Evolutionary conservation across 768 basidiomycete species (phyloP).

Genomic region (Pleurotus sapidus): DNA sequence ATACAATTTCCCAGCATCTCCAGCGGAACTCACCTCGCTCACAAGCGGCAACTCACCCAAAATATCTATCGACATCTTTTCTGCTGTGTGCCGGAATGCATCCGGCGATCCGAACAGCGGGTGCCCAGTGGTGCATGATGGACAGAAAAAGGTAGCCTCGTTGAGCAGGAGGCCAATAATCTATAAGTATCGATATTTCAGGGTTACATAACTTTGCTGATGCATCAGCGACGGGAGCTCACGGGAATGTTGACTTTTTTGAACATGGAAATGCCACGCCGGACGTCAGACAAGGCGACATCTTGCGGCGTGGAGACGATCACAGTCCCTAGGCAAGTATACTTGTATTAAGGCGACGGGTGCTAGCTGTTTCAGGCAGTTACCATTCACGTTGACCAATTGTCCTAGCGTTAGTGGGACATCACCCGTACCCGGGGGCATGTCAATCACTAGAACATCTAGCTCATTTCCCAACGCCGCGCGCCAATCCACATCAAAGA

Average conservation of each 20-base stretch:
- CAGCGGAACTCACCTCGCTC: constrained; percentile 64
- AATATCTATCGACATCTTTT: constrained; percentile 54
- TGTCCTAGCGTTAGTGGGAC: constrained; percentile 92
- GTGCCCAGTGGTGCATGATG: constrained; percentile 59
- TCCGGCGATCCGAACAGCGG: constrained; percentile 27
- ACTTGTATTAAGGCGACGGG: neutral
- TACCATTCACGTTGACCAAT: constrained; percentile 80
- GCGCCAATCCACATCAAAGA: constrained; percentile 94
- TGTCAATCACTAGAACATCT: constrained; percentile 89
- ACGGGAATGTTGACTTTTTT: constrained; percentile 87
- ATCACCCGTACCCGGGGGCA: constrained; percentile 97
- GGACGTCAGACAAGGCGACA: constrained; percentile 86
- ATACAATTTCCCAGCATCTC: constrained; percentile 56
- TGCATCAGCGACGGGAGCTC: constrained; percentile 20
- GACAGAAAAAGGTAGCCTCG: constrained; percentile 81
- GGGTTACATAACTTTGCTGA: neutral
- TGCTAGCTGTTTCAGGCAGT: constrained; percentile 19
- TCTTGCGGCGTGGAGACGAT: constrained; percentile 97
- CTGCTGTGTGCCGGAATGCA: constrained; percentile 57
- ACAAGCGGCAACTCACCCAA: constrained; percentile 84
- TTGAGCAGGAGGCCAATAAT: constrained; percentile 88
- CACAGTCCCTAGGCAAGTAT: constrained; percentile 68
- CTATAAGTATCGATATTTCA: constrained; percentile 33
- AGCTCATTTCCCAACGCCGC: constrained; percentile 36
- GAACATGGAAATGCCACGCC: constrained; percentile 93